Base-by-base conservation (phyloP, 2,329 filamentous ascomycete genomes). In the Rhytidhysteron rufulum region DNA sequence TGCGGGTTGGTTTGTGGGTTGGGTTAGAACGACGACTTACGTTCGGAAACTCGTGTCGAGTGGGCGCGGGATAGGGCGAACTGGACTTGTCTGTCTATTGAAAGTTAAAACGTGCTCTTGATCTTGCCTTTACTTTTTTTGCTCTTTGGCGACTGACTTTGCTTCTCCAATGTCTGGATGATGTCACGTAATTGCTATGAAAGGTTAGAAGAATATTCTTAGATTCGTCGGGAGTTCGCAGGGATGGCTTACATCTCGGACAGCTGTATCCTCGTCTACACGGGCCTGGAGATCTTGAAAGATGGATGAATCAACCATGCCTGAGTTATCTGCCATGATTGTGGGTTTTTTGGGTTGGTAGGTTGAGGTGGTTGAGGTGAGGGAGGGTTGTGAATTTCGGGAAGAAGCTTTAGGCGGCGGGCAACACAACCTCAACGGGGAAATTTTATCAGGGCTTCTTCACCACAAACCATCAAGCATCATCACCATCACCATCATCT, bases 51-150 rank as follows among this genome's bases (percentile, higher is more conserved):
- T 10, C 88, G 83, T 4, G 89, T 95, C 2, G 90, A 93, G 68
- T 98, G 93, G 36, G 93, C 88, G 60, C 88, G 78, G 27, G 91
- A 93, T 37, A 97, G 79, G 39, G 90, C 78, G 32, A 90, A 88
- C 57, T 91, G 87, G 17, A 85, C 84, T 46, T 82, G 82, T 54
- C 87, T 81, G 49, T 87, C 86, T 78, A 42, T 42, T 43, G 38
- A 20, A 16, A 31, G 19, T 40, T 30, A 34, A 39, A 31, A 39
- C 24, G 10, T 16, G 16, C 17, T 10, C n/a, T n/a, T n/a, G n/a
- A n/a, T n/a, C n/a, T n/a, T n/a, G n/a, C n/a, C n/a, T n/a, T n/a
- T n/a, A 15, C 7, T 37, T 20, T 10, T 10, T 13, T 16, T 30
- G 10, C 24, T 5, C 25, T 5, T 1, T 15, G 2, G 15, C 8